Conservation (phyloP, 2,329 filamentous ascomycete species). For the Stemphylium lycopersici region DNA sequence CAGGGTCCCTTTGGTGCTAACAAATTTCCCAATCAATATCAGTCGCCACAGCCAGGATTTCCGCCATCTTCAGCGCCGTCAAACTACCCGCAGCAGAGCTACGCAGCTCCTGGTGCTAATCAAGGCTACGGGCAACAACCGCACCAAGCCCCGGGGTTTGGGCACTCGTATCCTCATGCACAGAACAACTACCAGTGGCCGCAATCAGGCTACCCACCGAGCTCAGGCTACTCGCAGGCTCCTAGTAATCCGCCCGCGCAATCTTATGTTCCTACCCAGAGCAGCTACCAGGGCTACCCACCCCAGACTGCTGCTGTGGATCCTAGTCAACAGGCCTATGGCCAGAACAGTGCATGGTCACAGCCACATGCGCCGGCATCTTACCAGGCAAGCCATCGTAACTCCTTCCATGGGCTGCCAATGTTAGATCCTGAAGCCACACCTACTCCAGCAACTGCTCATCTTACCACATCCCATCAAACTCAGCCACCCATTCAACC, state of each 20-base stretch:
- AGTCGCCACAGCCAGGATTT: conserved; percentile 35
- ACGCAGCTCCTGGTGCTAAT: conserved; percentile 23
- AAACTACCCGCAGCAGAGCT: conserved; percentile 32
- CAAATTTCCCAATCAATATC: conserved; percentile 37
- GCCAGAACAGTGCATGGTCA: conserved; percentile 33
- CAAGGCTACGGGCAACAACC: conserved; percentile 35
- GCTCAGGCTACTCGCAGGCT: conserved; percentile 30
- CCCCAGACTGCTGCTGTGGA: conserved; percentile 27
- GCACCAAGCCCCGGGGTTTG: conserved; percentile 20
- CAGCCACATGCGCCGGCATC: conserved; percentile 20
- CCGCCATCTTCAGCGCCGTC: conserved; percentile 27
- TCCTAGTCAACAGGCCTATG: conserved; percentile 31
- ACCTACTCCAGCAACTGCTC: conserved; percentile 35
- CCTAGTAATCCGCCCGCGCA: conserved; percentile 28
- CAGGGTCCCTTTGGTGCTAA: conserved; percentile 36
- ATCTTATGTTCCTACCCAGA: conserved; percentile 28
- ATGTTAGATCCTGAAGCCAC: conserved; percentile 35
- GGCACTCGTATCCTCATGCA: conserved; percentile 28
- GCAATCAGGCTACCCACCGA: conserved; percentile 30
- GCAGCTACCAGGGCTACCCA: conserved; percentile 27
- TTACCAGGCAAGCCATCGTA: conserved; percentile 27
- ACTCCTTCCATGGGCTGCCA: conserved; percentile 19
- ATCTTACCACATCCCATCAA: conserved; percentile 22
- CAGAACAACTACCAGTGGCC: conserved; percentile 36
- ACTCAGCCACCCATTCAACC: conserved; percentile 18